Conservation (phyloP, 1,284 basidiomycete species). For the Meripilus lineatus region DNA sequence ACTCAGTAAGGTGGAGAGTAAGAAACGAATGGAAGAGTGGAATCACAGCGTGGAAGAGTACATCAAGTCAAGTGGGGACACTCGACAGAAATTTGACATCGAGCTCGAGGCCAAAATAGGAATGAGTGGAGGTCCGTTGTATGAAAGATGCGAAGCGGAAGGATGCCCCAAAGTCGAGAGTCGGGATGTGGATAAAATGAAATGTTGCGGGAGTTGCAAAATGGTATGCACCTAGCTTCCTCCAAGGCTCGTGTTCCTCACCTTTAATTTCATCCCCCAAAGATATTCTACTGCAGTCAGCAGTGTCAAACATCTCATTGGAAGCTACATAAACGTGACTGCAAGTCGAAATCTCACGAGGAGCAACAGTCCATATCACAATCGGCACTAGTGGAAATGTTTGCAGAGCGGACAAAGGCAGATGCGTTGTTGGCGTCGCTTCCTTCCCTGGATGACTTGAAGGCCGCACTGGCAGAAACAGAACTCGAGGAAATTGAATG, state of each 20-base stretch:
- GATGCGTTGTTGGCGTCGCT: too few species aligned
- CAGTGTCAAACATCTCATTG: constrained; percentile 6
- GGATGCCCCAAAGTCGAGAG: constrained; percentile 7
- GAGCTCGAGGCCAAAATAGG: constrained; percentile 14
- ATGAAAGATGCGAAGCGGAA: constrained; percentile 11
- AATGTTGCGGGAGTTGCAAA: constrained; percentile 8
- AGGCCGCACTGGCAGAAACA: too few species aligned
- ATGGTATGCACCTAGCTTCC: background rate
- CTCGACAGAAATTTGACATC: constrained; percentile 8
- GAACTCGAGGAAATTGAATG: too few species aligned
- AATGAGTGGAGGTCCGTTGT: constrained; percentile 11
- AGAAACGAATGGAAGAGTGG: constrained; percentile 10
- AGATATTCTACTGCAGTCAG: constrained; percentile 10
- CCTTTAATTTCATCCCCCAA: background rate
- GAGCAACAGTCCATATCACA: too few species aligned
- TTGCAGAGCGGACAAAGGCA: too few species aligned
- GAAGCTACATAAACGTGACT: constrained; percentile 8
- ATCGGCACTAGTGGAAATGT: too few species aligned
- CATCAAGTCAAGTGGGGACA: constrained; percentile 9
- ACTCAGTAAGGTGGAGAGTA: constrained; percentile 5
- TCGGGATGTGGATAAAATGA: constrained; percentile 6
- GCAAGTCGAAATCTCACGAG: too few species aligned
- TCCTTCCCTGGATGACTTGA: too few species aligned
- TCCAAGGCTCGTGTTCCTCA: background rate
- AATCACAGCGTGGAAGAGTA: constrained; percentile 13